A percentile compares a stretch with the other conserved stretches of the same genome.
These are phyloP conservation scores for Pythium phragmiticola DNA, from an alignment of 352 stramenopile genomes.

Conservation along the genomic window DNA sequence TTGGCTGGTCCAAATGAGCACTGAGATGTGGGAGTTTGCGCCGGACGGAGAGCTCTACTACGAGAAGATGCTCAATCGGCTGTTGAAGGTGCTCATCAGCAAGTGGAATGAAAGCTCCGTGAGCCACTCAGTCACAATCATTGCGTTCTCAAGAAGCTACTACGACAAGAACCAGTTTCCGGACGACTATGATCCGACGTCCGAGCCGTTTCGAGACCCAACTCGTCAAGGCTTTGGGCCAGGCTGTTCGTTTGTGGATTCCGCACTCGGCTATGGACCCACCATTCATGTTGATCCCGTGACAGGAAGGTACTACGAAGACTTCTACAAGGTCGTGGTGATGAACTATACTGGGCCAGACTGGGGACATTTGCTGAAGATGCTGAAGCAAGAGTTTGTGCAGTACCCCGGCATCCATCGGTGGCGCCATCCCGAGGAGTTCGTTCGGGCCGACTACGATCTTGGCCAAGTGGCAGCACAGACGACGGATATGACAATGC, in stretches of 20 bases:
- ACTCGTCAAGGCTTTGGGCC: constrained; percentile 48
- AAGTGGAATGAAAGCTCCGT: constrained; percentile 87
- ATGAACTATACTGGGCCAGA: constrained; percentile 90
- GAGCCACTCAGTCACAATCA: constrained; percentile 90
- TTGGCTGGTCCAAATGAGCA: constrained; percentile 97
- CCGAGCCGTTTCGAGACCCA: constrained; percentile 44
- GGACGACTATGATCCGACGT: constrained; percentile 43
- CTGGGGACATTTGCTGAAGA: constrained; percentile 86
- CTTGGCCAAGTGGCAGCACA: constrained; percentile 23
- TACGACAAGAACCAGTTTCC: constrained; percentile 80
- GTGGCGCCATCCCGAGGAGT: constrained; percentile 55
- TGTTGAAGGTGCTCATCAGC: constrained; percentile 71
- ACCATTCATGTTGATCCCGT: constrained; percentile 60
- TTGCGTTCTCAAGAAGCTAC: constrained; percentile 90
- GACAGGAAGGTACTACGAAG: constrained; percentile 60
- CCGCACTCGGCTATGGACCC: constrained; percentile 40
- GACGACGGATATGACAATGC: background rate
- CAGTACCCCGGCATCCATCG: constrained; percentile 86
- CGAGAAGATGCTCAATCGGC: constrained; percentile 84
- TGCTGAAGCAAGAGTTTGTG: constrained; percentile 94
- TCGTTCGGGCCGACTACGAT: constrained; percentile 58
- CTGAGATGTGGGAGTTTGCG: constrained; percentile 93
- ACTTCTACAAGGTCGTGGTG: constrained; percentile 84
- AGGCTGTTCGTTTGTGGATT: constrained; percentile 29
- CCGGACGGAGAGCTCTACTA: constrained; percentile 89